Conservation (phyloP, 1,284 basidiomycete genomes). For the Rhodotorula sp. region DNA sequence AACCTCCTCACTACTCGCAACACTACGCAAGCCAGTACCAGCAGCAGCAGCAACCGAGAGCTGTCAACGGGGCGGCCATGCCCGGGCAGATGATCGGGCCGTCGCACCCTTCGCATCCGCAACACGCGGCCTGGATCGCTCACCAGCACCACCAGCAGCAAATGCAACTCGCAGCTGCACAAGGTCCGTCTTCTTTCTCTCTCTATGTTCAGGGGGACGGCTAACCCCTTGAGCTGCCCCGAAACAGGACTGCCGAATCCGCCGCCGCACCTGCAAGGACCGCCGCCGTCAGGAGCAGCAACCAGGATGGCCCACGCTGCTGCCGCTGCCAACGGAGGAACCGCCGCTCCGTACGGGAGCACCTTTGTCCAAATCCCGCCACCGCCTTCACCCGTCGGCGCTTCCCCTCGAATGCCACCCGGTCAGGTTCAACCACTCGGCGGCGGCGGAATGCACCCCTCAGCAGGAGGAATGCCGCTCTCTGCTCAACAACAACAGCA, state of each 20-base stretch:
- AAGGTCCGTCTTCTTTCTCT: background rate
- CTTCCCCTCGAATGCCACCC: background rate
- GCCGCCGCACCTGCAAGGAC: background rate
- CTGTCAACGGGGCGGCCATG: background rate
- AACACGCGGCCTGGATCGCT: constrained; percentile 21
- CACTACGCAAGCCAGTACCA: background rate
- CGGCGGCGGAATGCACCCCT: no score
- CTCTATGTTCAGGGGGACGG: no score
- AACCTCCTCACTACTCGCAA: background rate
- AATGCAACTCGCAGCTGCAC: background rate
- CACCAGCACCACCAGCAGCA: constrained; percentile 20
- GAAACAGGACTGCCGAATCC: background rate
- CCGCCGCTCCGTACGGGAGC: no score
- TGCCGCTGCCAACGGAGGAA: no score
- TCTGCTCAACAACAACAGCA: background rate
- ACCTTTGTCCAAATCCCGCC: background rate
- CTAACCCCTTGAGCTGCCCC: no score
- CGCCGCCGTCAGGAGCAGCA: background rate
- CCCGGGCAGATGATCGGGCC: constrained; percentile 18
- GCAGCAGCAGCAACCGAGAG: background rate
- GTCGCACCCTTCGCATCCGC: constrained; percentile 32
- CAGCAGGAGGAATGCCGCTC: no score
- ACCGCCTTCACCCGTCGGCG: background rate
- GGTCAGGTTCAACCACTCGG: background rate
- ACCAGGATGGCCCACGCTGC: no score